These are phyloP conservation scores for Chrysanthemum makinoi DNA, from an alignment of 129 eudicot species.

Conservation along the genomic window DNA sequence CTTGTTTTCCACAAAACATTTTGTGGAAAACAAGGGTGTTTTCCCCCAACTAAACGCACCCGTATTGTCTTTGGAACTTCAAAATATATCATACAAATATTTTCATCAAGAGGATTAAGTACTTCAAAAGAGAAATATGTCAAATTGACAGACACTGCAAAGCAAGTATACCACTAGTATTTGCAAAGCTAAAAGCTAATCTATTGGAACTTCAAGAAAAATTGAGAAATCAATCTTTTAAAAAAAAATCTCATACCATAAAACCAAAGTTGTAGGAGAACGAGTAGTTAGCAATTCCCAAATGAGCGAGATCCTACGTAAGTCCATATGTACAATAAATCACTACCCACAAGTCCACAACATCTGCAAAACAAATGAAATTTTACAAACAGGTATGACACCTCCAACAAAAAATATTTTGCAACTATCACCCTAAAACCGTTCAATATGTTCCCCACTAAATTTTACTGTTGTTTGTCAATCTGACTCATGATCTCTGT, in stretches of 20 bases:
- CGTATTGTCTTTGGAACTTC: background rate
- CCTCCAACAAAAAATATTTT: background rate
- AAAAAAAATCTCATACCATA: too few relatives aligned
- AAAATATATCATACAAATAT: background rate
- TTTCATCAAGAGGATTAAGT: background rate
- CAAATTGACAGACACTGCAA: conserved; percentile 5
- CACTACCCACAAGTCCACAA: background rate
- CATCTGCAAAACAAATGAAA: background rate
- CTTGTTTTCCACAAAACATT: too few relatives aligned
- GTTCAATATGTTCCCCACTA: background rate
- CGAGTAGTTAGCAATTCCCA: background rate
- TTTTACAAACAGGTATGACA: background rate
- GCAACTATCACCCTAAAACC: conserved; percentile 1
- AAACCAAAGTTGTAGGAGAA: too few relatives aligned
- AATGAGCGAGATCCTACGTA: background rate
- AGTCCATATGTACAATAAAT: conserved; percentile 8
- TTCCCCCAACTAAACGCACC: too few relatives aligned
- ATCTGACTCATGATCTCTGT: background rate
- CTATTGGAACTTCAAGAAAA: background rate
- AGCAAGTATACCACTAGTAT: conserved; percentile 6
- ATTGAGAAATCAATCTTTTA: too few relatives aligned
- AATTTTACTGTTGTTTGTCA: background rate
- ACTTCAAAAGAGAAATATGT: conserved; percentile 12
- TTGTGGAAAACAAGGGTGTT: too few relatives aligned
- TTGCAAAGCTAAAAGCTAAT: background rate